phyloP scores from a whole-genome alignment of 2,329 filamentous ascomycete genomes.

The Macroventuria anomochaeta region DNA sequence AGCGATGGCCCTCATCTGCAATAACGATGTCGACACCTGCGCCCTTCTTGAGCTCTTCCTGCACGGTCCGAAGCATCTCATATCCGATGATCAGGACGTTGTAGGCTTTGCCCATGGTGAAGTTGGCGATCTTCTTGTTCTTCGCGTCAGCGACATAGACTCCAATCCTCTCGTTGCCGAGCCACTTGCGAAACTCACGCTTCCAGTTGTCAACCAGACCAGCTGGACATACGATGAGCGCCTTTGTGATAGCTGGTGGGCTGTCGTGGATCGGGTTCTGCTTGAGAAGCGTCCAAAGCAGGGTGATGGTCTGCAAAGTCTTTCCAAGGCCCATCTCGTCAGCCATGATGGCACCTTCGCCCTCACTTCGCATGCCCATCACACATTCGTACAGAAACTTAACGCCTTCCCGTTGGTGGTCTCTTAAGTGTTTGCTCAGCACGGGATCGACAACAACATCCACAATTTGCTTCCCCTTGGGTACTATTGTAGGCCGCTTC shows the following conservation, averaged over 20 bases:
- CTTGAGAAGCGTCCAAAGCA: conserved; percentile 75
- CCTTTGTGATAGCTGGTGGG: conserved; percentile 70
- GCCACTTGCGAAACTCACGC: conserved; percentile 76
- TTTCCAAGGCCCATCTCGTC: conserved; percentile 81
- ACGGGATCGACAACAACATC: conserved; percentile 76
- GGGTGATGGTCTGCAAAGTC: conserved; percentile 73
- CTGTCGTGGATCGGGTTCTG: conserved; percentile 70
- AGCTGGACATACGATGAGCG: conserved; percentile 75
- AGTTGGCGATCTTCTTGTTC: conserved; percentile 68
- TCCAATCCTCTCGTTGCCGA: conserved; percentile 72
- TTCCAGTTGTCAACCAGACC: conserved; percentile 76
- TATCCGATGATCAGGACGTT: conserved; percentile 77
- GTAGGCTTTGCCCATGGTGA: conserved; percentile 71
- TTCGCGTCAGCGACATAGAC: conserved; percentile 68
- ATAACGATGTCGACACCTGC: conserved; percentile 71
- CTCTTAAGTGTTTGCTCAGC: conserved; percentile 66
- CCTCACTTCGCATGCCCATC: conserved; percentile 72
- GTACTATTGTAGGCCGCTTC: conserved; percentile 63
- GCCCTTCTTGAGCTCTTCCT: conserved; percentile 69
- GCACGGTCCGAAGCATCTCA: conserved; percentile 70
- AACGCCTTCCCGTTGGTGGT: conserved; percentile 73
- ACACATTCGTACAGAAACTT: conserved; percentile 77
- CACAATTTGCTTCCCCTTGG: conserved; percentile 69
- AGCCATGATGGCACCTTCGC: conserved; percentile 73
- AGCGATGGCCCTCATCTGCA: conserved; percentile 71